Base-by-base conservation (phyloP, 129 eudicot species). In the Cynara cardunculus region DNA sequence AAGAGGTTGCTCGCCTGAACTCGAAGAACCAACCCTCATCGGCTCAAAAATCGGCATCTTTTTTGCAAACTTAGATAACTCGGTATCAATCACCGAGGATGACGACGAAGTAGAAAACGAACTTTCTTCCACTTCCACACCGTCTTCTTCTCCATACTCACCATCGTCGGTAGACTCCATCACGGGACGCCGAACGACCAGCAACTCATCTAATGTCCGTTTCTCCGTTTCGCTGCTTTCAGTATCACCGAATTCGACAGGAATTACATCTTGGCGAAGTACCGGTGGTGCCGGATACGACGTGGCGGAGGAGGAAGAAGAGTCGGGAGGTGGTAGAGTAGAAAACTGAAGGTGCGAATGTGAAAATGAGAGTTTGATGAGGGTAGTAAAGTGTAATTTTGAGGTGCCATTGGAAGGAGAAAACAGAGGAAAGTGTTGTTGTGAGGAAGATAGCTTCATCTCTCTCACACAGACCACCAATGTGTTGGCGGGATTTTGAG, bases 41-140 rank as follows among this genome's bases (percentile, higher is more conserved):
- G 99, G 99, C 85, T 95, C 99, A 81, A 95, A 95, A 31, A 90
- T 89, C 18, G 97, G 97, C 92, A 92, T 70, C 78, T 89, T 95
- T 79, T 85, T 89, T 1, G 97, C 97, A 81, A 92, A 87, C 18
- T 88, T 88, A 14, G 94, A 85, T 5, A 95, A 87, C 32, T 87
- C 86, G 0, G 82, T 80, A 86, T 95, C 99, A 30, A 95, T 64
- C 6, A 69, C 74, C 32, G 88, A 82, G 31, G 97, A 75, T 2
- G 82, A 73, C 35, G 83, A 74, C 10, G 81, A 67, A 39, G 27
- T 69, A 19, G 18, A 19, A n/a, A 44, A 41, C 76, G 78, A 81
- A 64, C 69, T 24, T n/a, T 70, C 69, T 14, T 78, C 49, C 79
- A 27, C 78, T 39, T 64, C 83, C 64, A 72, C 89, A 8, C 62